Base-by-base conservation (phyloP, 352 stramenopile species). In the Pythium rishiriense region DNA sequence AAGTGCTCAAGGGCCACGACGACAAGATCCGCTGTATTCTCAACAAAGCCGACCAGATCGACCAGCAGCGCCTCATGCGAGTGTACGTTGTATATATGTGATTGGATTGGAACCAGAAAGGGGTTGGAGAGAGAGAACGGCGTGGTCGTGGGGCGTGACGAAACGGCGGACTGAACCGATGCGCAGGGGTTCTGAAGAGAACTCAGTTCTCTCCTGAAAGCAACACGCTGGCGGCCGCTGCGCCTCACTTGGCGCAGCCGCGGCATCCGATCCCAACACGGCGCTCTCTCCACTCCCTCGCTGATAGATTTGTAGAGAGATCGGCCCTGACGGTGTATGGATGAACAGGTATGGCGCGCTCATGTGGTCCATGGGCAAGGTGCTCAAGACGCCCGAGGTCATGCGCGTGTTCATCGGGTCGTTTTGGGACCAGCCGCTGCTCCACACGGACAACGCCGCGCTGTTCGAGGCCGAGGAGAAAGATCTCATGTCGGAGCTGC, bases 41-140 rank as follows among this genome's bases (percentile, higher is more conserved):
- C 37, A 99, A 99, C 79, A 99, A 99, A 75, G 96, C 97, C 29
- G 97, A 99, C 83, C 91, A 98, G 76, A 98, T 99, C 52, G 93
- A 98, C 75, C 85, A 97, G 61, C 96, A 99, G 68, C 92, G 98
- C 58, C 85, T 99, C 46, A 98, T 99, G 91, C 85, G 96, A 49
- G 96, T 96, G 68, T 98, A 78, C 19, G 68, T 76, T 10, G 62
- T 60, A 47, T 56, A 9, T 43, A 51, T 21, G 41, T 45, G 26
- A 61, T 35, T 35, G 31, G 31, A 35, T 5, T 11, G 5, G 55
- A 48, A 62, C 26, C 31, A 59, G 10, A 64, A 17, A 48, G 17
- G 17, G 29, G 33, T 29, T 47, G 22, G 28, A 39, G 25, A 21
- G 21, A 24, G 45, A 26, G 1, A 21, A 4, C 19, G 17, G 10